Base-by-base conservation (phyloP, 208 protist species). In the Trypanosoma mega region DNA sequence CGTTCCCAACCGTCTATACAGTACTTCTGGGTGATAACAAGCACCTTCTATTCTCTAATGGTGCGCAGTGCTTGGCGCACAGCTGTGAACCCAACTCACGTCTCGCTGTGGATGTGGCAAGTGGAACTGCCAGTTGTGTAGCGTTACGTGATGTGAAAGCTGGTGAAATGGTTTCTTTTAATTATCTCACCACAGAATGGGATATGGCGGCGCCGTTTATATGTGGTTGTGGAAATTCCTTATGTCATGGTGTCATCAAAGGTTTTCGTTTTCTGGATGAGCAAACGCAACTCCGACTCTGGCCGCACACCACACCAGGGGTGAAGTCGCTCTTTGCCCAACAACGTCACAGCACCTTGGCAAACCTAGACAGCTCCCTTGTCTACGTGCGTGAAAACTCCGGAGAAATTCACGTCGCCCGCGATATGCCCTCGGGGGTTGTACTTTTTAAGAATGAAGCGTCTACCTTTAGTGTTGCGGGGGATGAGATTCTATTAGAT, bases 141-240 rank as follows among this genome's bases (percentile, higher is more conserved):
- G 74, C 80, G 20, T 63, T 80, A 47, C 63, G 68, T 41, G 72
- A 83, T 65, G 92, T 95, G 62, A 56, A 74, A 16, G 46, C 36
- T 0, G 85, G 74, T 14, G 83, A 87, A 30, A 58, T 92, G 39
- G 51, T 93, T 31, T 82, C 79, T 57, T 93, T 91, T 75, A 93
- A 95, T 74, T 95, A 95, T 68, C 74, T 92, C 16, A 82, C 82
- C 44, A 90, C 89, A 43, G 89, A 95, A 81, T 95, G 84, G 83
- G 80, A 90, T 61, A 92, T 95, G 85, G 75, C 80, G 29, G 66
- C 63, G 55, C 83, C 89, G 4, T 95, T 95, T 71, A 52, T 30
- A 3, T 95, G 89, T 43, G 63, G 45, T 11, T 95, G 89, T 61
- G 81, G 81, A 62, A 71, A 49, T 58, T 44, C 52, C 24, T 30